Base-by-base conservation (phyloP, 495 filamentous ascomycete species). In the Parathielavia appendiculata region DNA sequence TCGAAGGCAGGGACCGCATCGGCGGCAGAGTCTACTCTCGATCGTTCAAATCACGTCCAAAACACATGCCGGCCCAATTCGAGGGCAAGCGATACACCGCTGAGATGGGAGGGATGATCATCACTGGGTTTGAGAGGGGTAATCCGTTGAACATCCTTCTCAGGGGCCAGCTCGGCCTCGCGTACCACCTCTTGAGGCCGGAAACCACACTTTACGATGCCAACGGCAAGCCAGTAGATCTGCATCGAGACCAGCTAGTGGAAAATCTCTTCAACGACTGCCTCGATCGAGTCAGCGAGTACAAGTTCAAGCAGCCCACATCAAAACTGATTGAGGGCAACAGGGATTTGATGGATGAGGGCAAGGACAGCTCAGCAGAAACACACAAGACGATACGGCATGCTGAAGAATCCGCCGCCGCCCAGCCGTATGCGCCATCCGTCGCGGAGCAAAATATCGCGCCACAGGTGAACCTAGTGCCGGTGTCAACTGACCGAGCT, bases 11-110 rank as follows among this genome's bases (percentile, higher is more conserved):
- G 64, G 84, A 84, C 63, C 83, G 93, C 32, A 82, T 99, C 38
- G 93, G 93, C n/a, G 93, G 93, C 30, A 81, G 93, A 58, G 89
- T 99, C 30, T 97, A 97, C 72, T 99, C 93, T 11, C 90, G 92
- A 67, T 83, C 86, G 47, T 77, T 99, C 52, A 79, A 79, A 26
- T 66, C 74, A 34, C 65, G 57, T 32, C 70, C 75, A 16, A 62
- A 62, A 9, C 26, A 56, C 0, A 47, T 51, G 1, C 58, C 57
- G 0, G 68, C 69, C 8, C 57, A 63, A 16, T 77, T 78, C 51
- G 58, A 71, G 45, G 86, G 84, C 35, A 86, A 77, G 44, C 73
- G 83, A n/a, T 88, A 85, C 57, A 96, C 92, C 16, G 93, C 89
- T 47, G 93, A 99, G 67, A 89, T 96, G 81, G 93, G 93, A 39